These are phyloP conservation scores for Ramalina intermedia DNA, from an alignment of 495 filamentous ascomycete species.

Conservation along the genomic window DNA sequence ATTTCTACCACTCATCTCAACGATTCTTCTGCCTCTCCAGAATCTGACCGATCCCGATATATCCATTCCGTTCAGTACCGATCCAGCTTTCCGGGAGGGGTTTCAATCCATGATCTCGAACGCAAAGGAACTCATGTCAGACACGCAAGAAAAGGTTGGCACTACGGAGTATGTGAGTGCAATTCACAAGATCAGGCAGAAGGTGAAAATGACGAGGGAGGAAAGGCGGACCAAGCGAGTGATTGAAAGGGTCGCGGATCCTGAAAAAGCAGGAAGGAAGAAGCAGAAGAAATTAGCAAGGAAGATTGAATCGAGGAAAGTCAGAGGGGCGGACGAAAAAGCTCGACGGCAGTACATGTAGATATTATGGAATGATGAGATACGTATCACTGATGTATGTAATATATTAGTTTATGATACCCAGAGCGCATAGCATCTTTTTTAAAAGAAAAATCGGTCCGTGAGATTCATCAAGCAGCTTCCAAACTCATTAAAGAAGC, in stretches of 20 bases:
- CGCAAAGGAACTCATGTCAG: constrained; percentile 56
- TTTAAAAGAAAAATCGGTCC: too few species aligned
- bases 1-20: constrained; percentile 43
- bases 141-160: constrained; percentile 72
- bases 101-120: constrained; percentile 54
- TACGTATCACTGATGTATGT: too few species aligned
- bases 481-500: too few species aligned
- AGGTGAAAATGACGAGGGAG: constrained; percentile 52
- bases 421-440: too few species aligned
- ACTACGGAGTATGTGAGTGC: constrained; percentile 57
- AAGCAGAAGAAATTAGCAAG: constrained; percentile 79
- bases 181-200: constrained; percentile 51
- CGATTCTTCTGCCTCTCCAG: constrained; percentile 65
- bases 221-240: constrained; percentile 65
- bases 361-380: too few species aligned
- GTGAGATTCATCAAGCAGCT: too few species aligned
- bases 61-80: constrained; percentile 46
- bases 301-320: constrained; percentile 72
- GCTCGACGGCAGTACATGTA: too few species aligned
- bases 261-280: constrained; percentile 58
- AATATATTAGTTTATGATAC: too few species aligned
- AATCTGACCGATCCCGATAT: constrained; percentile 72
- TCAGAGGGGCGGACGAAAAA: constrained; percentile 24
- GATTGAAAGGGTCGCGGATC: constrained; percentile 68
- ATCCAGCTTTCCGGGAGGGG: constrained; percentile 48